These are phyloP conservation scores for Paraphaeosphaeria sporulosa DNA, from an alignment of 2,329 filamentous ascomycete genomes.

Conservation along the genomic window DNA sequence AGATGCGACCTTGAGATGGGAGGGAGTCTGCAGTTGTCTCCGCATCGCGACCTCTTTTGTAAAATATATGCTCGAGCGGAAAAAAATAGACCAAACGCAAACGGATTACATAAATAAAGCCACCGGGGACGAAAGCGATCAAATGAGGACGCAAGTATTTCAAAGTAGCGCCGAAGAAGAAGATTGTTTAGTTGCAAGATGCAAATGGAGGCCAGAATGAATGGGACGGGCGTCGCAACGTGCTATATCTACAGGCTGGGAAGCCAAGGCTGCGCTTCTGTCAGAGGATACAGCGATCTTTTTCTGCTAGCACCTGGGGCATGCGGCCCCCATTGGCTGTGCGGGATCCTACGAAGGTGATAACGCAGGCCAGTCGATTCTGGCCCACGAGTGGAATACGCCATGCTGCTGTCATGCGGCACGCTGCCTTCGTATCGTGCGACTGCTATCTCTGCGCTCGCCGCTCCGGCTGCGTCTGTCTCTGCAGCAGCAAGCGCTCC, in stretches of 20 bases:
- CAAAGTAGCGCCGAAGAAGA: not conserved
- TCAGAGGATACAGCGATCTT: conserved; percentile 5
- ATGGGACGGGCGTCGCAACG: conserved; percentile 4
- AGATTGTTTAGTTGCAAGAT: not conserved
- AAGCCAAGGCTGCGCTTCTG: conserved; percentile 9
- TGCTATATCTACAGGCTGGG: conserved; percentile 15
- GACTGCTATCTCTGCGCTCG: no score
- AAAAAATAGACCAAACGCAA: not conserved
- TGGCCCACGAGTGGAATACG: not conserved
- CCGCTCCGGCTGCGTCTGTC: not conserved
- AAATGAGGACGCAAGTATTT: not conserved
- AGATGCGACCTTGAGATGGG: conserved; percentile 43
- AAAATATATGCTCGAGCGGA: not conserved
- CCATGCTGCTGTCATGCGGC: conserved; percentile 11
- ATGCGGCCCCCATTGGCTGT: conserved; percentile 10
- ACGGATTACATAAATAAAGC: conserved; percentile 11
- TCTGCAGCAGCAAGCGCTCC: not conserved
- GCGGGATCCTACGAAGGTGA: not conserved
- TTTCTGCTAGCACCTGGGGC: not conserved
- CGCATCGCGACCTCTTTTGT: not conserved
- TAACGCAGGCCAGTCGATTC: conserved; percentile 4
- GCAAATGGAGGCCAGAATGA: not conserved
- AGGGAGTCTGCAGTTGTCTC: conserved; percentile 39
- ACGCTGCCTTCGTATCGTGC: not conserved
- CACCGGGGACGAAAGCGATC: conserved; percentile 7